Base-by-base conservation (phyloP, 768 basidiomycete genomes). In the Leccinum fibrillosum region DNA sequence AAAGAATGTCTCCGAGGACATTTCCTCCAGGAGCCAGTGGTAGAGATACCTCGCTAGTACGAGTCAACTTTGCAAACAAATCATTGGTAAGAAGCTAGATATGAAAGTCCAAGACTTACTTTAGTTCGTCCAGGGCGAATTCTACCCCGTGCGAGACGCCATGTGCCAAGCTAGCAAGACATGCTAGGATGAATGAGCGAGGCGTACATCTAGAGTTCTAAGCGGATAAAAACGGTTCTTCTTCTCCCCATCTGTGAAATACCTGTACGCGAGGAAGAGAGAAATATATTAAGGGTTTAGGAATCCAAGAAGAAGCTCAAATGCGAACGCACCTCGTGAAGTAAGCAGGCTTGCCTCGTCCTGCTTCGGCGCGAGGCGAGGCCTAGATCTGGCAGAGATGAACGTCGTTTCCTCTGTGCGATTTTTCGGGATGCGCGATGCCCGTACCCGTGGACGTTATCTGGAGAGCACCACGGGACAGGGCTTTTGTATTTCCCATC, bases 401-500 rank as follows among this genome's bases (percentile, higher is more conserved):
- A 6, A 77, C 77, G 44, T 74, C 73, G 59, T 76, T 57, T 21
- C 72, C 56, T 21, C 84, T 82, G 66, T 88, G 68, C 19, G 76
- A 79, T 66, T 81, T 82, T 64, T 89, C 87, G 30, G 86, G 88
- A 72, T 98, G 95, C 0, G 85, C 80, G 66, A 98, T 96, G 4
- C 96, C 96, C 0, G 89, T 94, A 10, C 95, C 95, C 0, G 95
- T 86, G 1, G 89, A 92, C 2, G 94, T 94, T 76, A 97, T 84
- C 72, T 98, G 95, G 37, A 98, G 64, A 64, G 93, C 89, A 1
- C 96, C 96, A 15, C 93, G 85, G 69, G 86, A 86, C 68, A 98
- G 83, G 59, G 94, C 79, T 71, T 98, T 96, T 54, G 82, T 81
- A 75, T 96, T 96, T 39, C 88, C 88, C 89, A 97, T 90, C 7